Base-by-base conservation (phyloP, 2,329 filamentous ascomycete species). In the Parafenestella ontariensis region DNA sequence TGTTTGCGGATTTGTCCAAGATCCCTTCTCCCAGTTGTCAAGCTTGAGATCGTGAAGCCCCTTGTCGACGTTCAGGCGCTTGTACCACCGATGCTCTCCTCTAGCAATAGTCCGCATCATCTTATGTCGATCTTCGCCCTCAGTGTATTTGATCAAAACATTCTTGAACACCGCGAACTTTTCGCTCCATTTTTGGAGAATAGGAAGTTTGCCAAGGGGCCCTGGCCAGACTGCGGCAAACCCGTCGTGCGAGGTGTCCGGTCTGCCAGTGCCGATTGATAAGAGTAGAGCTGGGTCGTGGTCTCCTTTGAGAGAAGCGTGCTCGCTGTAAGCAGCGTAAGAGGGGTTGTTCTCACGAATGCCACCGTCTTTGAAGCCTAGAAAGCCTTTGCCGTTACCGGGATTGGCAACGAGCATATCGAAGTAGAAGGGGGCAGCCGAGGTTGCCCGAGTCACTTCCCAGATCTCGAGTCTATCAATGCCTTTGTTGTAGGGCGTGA, bases 341-440 rank as follows among this genome's bases (percentile, higher is more conserved):
- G 74, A 74, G 3, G 80, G 80, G 41, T 82, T 82, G 70, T 82
- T 82, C 49, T 82, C 80, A 31, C 79, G 76, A 39, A 82, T 82
- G 20, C 80, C 80, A 26, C 80, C 80, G 52, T 82, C 80, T 64
- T 82, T 82, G 73, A 81, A 82, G 9, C 73, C 75, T 43, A 70
- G 66, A 37, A 72, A 71, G 20, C 73, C 73, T n/a, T 72, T 71
- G n/a, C 46, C 52, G 17, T 61, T 69, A 3, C 58, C 65, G 29
- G 81, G 65, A 26, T 80, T 76, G 5, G 78, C 77, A 49, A 77
- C 73, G 9, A 82, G 72, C 72, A 80, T 79, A 41, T 81, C 76
- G 68, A 82, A 82, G 65, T 80, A 82, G 62, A 82, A 82, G 0
- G 82, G 81, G 0, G 82, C 82, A 2, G 82, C 82, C 1, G 78